Conservation (phyloP, 2,329 filamentous ascomycete genomes). For the Trichoderma gracile region DNA sequence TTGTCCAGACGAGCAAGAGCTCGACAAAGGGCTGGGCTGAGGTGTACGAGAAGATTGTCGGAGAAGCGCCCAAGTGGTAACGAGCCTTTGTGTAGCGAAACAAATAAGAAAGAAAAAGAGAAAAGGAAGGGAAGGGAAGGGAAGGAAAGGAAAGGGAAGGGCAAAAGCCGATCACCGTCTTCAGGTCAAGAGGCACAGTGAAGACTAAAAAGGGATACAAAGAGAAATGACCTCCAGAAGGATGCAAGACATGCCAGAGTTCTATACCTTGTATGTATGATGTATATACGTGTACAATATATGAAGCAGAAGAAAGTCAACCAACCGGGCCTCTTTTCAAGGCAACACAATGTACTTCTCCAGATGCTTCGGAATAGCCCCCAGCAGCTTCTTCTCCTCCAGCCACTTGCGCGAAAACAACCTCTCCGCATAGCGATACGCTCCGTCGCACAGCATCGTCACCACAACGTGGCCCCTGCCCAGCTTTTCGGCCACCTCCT, state of each 20-base stretch:
- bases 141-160: no score
- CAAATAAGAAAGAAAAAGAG: neutral
- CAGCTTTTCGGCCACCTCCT: slow-evolving; percentile 88
- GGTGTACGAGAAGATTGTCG: slow-evolving; percentile 35
- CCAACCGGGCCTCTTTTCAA: slow-evolving; percentile 42
- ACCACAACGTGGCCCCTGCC: slow-evolving; percentile 89
- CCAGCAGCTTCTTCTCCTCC: slow-evolving; percentile 77
- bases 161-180: no score
- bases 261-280: slow-evolving; percentile 32
- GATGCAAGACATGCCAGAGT: no score
- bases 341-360: slow-evolving; percentile 94
- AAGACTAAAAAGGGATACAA: slow-evolving; percentile 2
- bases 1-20: slow-evolving; percentile 29
- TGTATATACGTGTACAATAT: slow-evolving; percentile 34
- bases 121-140: no score
- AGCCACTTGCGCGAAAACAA: slow-evolving; percentile 93
- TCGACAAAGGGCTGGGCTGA: slow-evolving; percentile 30
- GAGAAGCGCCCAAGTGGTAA: slow-evolving; percentile 36
- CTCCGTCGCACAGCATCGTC: slow-evolving; percentile 91
- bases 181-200: no score
- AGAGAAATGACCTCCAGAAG: no score
- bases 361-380: slow-evolving; percentile 78
- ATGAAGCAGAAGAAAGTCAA: neutral
- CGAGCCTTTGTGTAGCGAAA: neutral
- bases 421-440: slow-evolving; percentile 94